Conservation (phyloP, 192 early-diverging fungal genomes). For the Lobosporangium transversale region DNA sequence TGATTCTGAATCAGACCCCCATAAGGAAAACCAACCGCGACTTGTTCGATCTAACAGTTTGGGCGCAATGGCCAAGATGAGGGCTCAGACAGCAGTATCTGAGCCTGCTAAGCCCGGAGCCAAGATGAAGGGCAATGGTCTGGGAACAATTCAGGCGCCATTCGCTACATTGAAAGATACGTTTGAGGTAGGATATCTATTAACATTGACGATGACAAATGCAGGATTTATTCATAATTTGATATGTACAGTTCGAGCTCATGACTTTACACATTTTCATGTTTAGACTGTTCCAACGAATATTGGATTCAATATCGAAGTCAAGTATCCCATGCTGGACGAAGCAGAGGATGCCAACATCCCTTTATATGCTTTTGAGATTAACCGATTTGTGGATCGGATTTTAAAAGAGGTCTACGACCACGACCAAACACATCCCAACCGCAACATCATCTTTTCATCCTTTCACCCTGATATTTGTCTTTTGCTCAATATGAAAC, state of each 20-base stretch:
- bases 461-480: slow-evolving; percentile 93
- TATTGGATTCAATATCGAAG: slow-evolving; percentile 93
- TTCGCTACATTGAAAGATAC: slow-evolving; percentile 87
- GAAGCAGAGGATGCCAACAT: slow-evolving; percentile 86
- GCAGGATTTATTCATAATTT: too few relatives aligned
- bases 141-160: slow-evolving; percentile 85
- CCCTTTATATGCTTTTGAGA: slow-evolving; percentile 70
- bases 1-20: slow-evolving; percentile 5
- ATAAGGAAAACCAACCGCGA: slow-evolving; percentile 10
- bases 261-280: too few relatives aligned
- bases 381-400: slow-evolving; percentile 87
- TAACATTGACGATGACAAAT: too few relatives aligned
- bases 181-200: slow-evolving; percentile 71
- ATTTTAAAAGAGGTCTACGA: slow-evolving; percentile 84
- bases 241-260: too few relatives aligned
- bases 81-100: slow-evolving; percentile 6
- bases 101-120: slow-evolving; percentile 28
- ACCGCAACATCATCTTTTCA: slow-evolving; percentile 89
- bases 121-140: slow-evolving; percentile 80
- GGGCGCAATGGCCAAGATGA: slow-evolving; percentile 37
- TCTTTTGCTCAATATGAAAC: slow-evolving; percentile 85
- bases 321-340: slow-evolving; percentile 95
- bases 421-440: slow-evolving; percentile 51
- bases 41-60: slow-evolving; percentile 60
- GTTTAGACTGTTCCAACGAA: slow-evolving; percentile 70